A percentile compares a stretch with the other conserved stretches of the same genome.
phyloP scores from a whole-genome alignment of 140 eudicot species.

The Ambrosia hybrid region DNA sequence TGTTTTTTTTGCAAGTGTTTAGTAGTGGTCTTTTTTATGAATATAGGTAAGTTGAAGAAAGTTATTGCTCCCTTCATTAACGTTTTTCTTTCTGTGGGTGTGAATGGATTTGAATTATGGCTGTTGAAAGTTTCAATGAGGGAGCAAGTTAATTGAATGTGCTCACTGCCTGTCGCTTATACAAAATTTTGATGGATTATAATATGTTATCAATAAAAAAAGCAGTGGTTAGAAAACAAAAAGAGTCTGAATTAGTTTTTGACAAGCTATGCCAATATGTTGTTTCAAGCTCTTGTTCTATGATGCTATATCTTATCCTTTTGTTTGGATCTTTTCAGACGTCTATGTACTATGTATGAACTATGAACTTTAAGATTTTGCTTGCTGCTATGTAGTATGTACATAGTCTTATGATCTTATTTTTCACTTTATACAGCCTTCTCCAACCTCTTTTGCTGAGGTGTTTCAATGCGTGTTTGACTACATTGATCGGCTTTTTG shows the following conservation, averaged over 20 bases:
- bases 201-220: no score
- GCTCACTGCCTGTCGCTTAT: not conserved
- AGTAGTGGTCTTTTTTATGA: not conserved
- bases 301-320: slow-evolving; percentile 17
- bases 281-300: not conserved
- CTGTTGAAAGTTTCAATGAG: not conserved
- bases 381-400: not conserved
- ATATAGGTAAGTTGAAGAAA: slow-evolving; percentile 1
- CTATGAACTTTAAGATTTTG: no score
- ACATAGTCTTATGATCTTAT: slow-evolving; percentile 1
- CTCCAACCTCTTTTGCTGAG: slow-evolving; percentile 86
- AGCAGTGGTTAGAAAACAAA: not conserved
- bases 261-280: not conserved
- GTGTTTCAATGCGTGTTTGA: slow-evolving; percentile 87
- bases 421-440: slow-evolving; percentile 56
- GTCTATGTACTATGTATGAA: not conserved
- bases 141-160: not conserved
- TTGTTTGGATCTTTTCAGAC: slow-evolving; percentile 3
- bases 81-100: not conserved
- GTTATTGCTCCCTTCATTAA: not conserved
- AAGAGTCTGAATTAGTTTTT: not conserved
- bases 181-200: no score
- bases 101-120: slow-evolving; percentile 2
- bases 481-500: slow-evolving; percentile 88
- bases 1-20: not conserved